Conservation (phyloP, 768 basidiomycete genomes). For the Suillus subaureus region DNA sequence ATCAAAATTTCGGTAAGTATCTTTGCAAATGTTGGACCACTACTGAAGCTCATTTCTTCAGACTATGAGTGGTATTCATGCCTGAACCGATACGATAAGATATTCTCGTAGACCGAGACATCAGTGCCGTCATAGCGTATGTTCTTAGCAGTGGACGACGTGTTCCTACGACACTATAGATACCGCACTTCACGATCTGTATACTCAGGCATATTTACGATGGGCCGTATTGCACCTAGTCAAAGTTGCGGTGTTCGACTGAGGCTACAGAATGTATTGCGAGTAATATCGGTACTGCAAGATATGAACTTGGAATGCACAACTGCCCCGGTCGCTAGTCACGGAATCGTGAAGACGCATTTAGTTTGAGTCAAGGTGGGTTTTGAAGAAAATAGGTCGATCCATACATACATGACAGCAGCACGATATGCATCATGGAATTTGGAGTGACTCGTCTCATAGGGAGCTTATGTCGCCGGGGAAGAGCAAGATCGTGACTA, state of each 20-base stretch:
- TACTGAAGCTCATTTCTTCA: conserved; percentile 30
- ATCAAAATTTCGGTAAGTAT: conserved; percentile 65
- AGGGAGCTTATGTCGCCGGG: no score
- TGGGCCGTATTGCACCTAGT: background rate
- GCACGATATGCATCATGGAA: no score
- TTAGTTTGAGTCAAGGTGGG: no score
- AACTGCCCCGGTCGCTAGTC: conserved; percentile 27
- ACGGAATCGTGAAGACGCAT: conserved; percentile 24
- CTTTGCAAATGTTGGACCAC: background rate
- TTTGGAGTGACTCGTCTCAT: no score
- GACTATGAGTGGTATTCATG: conserved; percentile 91
- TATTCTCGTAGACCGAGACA: conserved; percentile 42
- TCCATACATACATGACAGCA: no score
- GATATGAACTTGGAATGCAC: conserved; percentile 1
- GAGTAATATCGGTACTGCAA: conserved; percentile 92
- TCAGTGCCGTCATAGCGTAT: background rate
- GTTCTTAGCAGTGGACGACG: no score
- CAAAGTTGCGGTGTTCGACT: background rate
- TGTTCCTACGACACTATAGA: conserved; percentile 1
- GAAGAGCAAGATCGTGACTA: no score
- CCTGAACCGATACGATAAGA: conserved; percentile 68
- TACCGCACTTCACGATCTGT: background rate
- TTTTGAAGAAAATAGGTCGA: no score
- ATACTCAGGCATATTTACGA: background rate
- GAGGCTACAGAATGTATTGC: conserved; percentile 72